Evolutionary conservation across 192 early-diverging fungal genomes (phyloP), one percentile per base, ranked within the genome.

Genomic region (Mycoemilia scoparia): DNA sequence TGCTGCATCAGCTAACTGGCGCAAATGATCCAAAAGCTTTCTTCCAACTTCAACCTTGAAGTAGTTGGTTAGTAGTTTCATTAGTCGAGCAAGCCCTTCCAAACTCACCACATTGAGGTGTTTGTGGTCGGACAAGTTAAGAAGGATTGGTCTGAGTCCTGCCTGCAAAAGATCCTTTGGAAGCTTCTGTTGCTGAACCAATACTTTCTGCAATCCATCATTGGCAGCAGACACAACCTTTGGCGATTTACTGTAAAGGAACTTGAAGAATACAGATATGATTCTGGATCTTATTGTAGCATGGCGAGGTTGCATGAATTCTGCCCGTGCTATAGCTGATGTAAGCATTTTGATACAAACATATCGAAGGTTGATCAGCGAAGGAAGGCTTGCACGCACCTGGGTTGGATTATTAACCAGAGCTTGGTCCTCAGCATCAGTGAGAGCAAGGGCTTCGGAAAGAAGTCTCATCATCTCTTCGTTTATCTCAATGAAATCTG

Each of bases 41-140:
- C 80, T 82, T n/a, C 96, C 92, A 24, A 99, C 92, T 46, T 97
- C 90, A 7, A 86, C 83, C 47, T 93, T 97, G 63, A 99, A 99
- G 52, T 96, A 99, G 54, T 84, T 95, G 15, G 84, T 88, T 38
- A 99, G 49, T 0, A 99, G 66, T 51, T 92, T 80, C 9, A 97
- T 52, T 28, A 99, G 57, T 3, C 92, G 78, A 3, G 88, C 90
- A 21, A 99, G 57, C 1, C 91, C 91, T 31, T 97, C 96, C 10
- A 99, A 52, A 19, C 82, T 87, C 16, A 79, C 68, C 8, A 97
- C 91, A 5, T 84, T 90, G 35, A 99, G 55, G 13, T 78, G 71
- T 46, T 87, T 93, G 70, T 86, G 79, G 38, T 99, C 88, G 0
- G 91, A 84, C 4, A 99, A 69, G 32, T 89, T 96, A 17, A 87